phyloP scores from a whole-genome alignment of 371 early-diverging fungal species.

The Mortierella sp. region DNA sequence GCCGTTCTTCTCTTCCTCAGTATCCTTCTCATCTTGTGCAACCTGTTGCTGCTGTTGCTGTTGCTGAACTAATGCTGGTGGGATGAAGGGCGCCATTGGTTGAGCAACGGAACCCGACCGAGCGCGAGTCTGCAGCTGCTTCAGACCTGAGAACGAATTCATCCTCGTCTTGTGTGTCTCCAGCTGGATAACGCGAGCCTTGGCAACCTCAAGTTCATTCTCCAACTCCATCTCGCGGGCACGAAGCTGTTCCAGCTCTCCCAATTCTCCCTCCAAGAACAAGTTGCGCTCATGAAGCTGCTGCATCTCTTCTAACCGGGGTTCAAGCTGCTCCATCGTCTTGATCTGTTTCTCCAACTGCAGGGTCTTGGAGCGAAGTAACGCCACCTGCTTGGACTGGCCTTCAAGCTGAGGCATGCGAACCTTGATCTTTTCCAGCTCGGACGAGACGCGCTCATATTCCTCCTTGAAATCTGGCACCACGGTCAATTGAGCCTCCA shows the following conservation, averaged over 20 bases:
- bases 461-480: constrained; percentile 42
- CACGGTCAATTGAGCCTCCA: constrained; percentile 16
- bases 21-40: constrained; percentile 4
- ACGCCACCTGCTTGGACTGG: constrained; percentile 37
- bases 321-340: constrained; percentile 40
- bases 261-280: constrained; percentile 37
- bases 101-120: constrained; percentile 28
- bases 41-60: neutral
- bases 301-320: constrained; percentile 37
- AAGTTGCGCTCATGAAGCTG: constrained; percentile 35
- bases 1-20: neutral
- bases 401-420: constrained; percentile 42
- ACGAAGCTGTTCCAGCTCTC: constrained; percentile 32
- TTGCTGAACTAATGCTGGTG: neutral
- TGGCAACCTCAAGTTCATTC: constrained; percentile 15
- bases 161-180: constrained; percentile 22
- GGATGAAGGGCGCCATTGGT: constrained; percentile 3
- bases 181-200: constrained; percentile 24
- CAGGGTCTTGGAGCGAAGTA: constrained; percentile 28
- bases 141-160: constrained; percentile 30
- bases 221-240: constrained; percentile 38
- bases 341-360: constrained; percentile 44
- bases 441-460: constrained; percentile 26
- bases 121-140: constrained; percentile 10
- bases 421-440: constrained; percentile 35